Evolutionary conservation across 2,329 filamentous ascomycete species (phyloP).

Genomic region (Pezicula neosporulosa): DNA sequence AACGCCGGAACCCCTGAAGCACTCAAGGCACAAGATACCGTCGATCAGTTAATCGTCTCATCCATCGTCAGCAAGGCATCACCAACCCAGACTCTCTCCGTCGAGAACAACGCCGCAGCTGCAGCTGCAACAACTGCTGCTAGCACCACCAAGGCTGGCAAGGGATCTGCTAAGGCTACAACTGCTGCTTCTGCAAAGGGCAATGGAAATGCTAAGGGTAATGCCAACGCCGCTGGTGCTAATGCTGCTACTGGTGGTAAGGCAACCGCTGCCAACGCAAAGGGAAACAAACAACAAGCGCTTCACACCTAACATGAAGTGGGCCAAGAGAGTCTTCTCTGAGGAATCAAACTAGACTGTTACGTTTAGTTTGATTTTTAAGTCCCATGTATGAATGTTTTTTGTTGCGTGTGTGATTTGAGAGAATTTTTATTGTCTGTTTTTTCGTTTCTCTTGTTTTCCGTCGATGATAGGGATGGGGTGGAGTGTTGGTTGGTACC

Average conservation of each 20-base stretch:
- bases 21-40: constrained; percentile 28
- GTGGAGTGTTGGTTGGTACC: too few species aligned
- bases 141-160: not conserved
- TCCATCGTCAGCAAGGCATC: constrained; percentile 27
- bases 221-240: constrained; percentile 1
- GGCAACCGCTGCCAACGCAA: constrained; percentile 4
- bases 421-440: not conserved
- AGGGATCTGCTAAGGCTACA: not conserved
- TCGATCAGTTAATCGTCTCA: constrained; percentile 28
- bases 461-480: too few species aligned
- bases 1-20: constrained; percentile 32
- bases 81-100: constrained; percentile 31
- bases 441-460: not conserved
- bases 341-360: not conserved
- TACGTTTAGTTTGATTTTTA: not conserved
- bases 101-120: constrained; percentile 12
- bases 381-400: not conserved
- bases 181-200: constrained; percentile 12
- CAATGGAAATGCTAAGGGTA: not conserved
- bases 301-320: not conserved
- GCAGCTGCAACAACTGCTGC: constrained; percentile 13
- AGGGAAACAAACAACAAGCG: constrained; percentile 9
- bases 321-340: not conserved
- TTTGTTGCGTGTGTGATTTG: not conserved
- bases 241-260: too few species aligned